Percentiles rank a stretch among this genome's conserved stretches.
Evolutionary conservation across 129 eudicot genomes (phyloP).

Genomic region (Chrysanthemum lavandulifolium): DNA sequence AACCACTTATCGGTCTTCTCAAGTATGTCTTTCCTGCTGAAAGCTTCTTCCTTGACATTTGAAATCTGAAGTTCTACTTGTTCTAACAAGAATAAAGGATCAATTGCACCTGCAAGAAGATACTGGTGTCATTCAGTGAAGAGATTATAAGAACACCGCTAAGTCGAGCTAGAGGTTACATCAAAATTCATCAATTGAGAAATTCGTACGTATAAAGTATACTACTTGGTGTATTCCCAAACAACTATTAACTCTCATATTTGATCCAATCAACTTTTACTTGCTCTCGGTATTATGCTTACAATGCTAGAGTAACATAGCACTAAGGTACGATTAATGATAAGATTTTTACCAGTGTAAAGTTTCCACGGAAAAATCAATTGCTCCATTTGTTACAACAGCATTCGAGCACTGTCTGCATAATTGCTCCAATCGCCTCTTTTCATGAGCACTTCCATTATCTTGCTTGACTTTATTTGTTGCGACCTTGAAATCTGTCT

Average conservation of each 20-base stretch:
- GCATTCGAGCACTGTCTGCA: slow-evolving; percentile 65
- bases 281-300: slow-evolving; percentile 2
- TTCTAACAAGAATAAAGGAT: no score
- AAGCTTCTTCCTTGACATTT: no score
- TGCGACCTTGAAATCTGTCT: slow-evolving; percentile 68
- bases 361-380: slow-evolving; percentile 50
- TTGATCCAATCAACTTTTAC: not conserved
- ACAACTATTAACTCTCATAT: not conserved
- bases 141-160: no score
- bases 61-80: no score
- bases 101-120: no score
- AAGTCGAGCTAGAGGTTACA: slow-evolving; percentile 2
- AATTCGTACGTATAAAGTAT: not conserved
- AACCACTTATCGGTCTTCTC: no score
- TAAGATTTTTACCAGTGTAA: slow-evolving; percentile 53
- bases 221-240: not conserved
- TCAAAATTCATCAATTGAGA: not conserved
- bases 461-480: slow-evolving; percentile 60
- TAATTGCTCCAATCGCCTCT: slow-evolving; percentile 59
- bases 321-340: not conserved
- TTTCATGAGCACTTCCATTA: slow-evolving; percentile 70
- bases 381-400: slow-evolving; percentile 40
- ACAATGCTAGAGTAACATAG: not conserved
- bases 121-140: no score
- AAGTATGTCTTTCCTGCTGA: no score